Evolutionary conservation across 1,139 yeast genomes (phyloP), one percentile per base, ranked within the genome.

Genomic region (Geotrichum reessii): DNA sequence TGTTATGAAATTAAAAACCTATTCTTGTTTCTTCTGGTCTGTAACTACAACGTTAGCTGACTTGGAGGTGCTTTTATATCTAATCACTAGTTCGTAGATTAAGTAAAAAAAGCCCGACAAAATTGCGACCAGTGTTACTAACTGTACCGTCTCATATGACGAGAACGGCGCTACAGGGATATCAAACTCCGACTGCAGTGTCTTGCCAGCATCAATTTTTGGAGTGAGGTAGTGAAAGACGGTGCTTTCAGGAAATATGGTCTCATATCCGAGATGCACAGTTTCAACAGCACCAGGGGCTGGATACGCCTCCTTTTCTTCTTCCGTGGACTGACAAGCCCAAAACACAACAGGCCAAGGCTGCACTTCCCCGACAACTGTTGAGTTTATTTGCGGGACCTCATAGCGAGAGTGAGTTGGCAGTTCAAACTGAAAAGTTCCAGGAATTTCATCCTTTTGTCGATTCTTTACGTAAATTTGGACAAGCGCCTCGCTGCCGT

Each of bases 381-480:
- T 62, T 14, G 64, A 66, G 12, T 65, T 63, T 19, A 61, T 50
- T 3, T 61, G 65, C 1, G 84, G 84, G 28, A 64, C 64, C 17
- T 75, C 74, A 63, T 81, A 81, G 52, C 85, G 73, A 31, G 82
- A 76, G 64, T 81, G 85, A 63, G 79, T 67, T 7, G 78, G 78
- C 8, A 81, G 67, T 21, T 71, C 75, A 60, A 72, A 70, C 60
- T 67, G 66, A 17, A 73, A 57, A 4, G 69, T 37, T 27, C 58
- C 61, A 11, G 50, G 56, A 33, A 62, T 52, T 50, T 47, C 59
- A 28, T 17, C 46, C 27, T 60, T 54, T n/a, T 59, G 53, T 25
- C 56, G 37, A 47, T 63, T 52, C 14, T 68, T 67, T 22, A 73
- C 65, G 33, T 65, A 64, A 19, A 79, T 64, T 53, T 70, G 71